These are phyloP conservation scores for Leccinum longicurvipes DNA, from an alignment of 768 basidiomycete genomes.

Conservation along the genomic window DNA sequence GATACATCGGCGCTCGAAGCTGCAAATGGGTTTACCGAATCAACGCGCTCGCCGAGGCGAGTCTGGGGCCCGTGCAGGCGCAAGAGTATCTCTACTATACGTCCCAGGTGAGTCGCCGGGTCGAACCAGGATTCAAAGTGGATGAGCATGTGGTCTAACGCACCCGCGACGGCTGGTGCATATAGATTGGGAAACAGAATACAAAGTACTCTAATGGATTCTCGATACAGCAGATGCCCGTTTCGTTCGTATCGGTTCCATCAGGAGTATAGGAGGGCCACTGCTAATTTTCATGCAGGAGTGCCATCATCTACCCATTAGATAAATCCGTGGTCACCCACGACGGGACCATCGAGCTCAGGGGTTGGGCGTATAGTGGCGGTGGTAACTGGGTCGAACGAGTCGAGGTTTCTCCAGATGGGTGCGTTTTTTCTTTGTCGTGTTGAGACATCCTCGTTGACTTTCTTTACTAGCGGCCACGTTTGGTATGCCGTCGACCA, in stretches of 20 bases:
- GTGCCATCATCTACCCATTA: constrained; percentile 10
- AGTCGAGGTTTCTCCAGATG: constrained; percentile 44
- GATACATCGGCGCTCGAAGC: constrained; percentile 54
- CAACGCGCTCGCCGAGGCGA: constrained; percentile 47
- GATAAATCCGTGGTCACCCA: constrained; percentile 48
- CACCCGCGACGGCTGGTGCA: not conserved
- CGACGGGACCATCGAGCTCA: constrained; percentile 43
- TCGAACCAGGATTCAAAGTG: too few species aligned
- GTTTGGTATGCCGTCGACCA: constrained; percentile 17
- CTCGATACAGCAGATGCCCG: constrained; percentile 57
- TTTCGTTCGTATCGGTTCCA: constrained; percentile 40
- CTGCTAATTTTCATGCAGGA: not conserved
- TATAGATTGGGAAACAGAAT: constrained; percentile 44
- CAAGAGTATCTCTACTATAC: constrained; percentile 55
- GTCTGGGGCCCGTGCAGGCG: constrained; percentile 49
- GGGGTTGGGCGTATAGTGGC: constrained; percentile 44
- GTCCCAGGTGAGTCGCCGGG: constrained; percentile 37
- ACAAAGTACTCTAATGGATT: constrained; percentile 51
- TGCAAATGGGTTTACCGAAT: constrained; percentile 54
- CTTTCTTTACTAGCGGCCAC: constrained; percentile 5
- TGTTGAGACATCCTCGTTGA: not conserved
- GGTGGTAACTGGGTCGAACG: constrained; percentile 55
- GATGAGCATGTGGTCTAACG: not conserved
- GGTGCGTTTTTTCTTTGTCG: not conserved
- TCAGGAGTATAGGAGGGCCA: not conserved